phyloP scores from a whole-genome alignment of 148 eudicot genomes.

The Selenicereus undatus region DNA sequence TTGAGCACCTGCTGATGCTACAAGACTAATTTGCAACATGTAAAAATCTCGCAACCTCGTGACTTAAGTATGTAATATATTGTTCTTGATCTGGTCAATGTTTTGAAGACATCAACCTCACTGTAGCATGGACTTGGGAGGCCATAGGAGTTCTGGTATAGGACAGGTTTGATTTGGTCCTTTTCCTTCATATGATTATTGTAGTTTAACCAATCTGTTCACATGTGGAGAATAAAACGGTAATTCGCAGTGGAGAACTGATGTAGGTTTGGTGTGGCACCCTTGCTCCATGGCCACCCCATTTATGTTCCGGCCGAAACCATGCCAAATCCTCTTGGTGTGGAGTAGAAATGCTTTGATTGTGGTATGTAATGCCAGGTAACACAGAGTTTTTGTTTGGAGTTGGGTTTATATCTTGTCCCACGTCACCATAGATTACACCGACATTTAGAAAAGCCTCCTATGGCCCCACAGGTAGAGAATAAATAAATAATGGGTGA shows the following conservation, averaged over 20 bases:
- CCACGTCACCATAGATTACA: too few species aligned
- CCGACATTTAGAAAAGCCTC: too few species aligned
- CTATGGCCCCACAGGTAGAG: too few species aligned
- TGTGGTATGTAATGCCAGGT: not conserved
- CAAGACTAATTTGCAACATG: too few species aligned
- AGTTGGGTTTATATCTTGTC: too few species aligned
- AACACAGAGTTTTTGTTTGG: not conserved
- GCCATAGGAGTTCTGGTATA: not conserved
- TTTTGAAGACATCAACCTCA: not conserved
- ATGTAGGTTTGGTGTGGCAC: not conserved
- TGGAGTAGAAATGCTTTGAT: not conserved
- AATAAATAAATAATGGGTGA: too few species aligned
- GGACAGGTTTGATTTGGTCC: not conserved
- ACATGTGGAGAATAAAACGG: not conserved
- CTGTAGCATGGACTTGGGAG: not conserved
- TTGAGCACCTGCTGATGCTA: too few species aligned
- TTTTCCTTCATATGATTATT: not conserved
- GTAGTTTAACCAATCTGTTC: not conserved
- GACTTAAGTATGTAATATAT: too few species aligned
- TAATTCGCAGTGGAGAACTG: too few species aligned
- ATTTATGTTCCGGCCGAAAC: not conserved
- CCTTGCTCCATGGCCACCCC: not conserved
- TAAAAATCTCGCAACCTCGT: too few species aligned
- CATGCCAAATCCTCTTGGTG: not conserved
- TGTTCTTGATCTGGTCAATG: not conserved